Evolutionary conservation across 1,284 basidiomycete species (phyloP), one percentile per base, ranked within the genome.

Genomic region (Phenoliferia sp.): DNA sequence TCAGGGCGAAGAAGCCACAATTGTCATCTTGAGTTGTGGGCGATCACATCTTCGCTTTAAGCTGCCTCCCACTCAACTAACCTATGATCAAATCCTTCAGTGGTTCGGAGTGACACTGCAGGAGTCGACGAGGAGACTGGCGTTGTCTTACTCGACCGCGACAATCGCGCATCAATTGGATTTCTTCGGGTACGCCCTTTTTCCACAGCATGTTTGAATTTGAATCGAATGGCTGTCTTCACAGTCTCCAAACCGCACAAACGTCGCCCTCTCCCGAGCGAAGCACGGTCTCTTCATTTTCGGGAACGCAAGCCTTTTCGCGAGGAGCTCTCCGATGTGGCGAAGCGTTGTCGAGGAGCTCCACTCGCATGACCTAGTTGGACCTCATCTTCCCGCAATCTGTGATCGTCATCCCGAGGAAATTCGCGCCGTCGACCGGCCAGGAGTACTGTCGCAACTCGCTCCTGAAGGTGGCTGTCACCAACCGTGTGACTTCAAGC

Each of bases 201-300:
- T 26, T 31, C 50, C n/a, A 15, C 54, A 15, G 29, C 12, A 28
- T 16, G 29, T 10, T 28, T 31, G 17, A 31, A 31, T 32, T 7
- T 9, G 16, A 12, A 9, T 32, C 12, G 4, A 56, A 28, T 31
- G 29, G 5, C 28, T n/a, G 7, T 4, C 12, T 56, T 10, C 5
- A 52, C 16, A 56, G 54, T 87, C 87, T 63, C 65, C 75, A 70
- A 79, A 79, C 64, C 75, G 80, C 3, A 73, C 70, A 31, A 81
- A 83, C 62, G 88, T 90, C 31, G 88, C 88, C 0, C 75, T 90
- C n/a, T 90, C 88, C 28, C 82, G 88, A 28, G 88, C 89, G 4
- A 83, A 85, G 58, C 83, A 90, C 67, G 89, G 88, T 3, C 79
- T 90, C 17, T 89, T 83, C 72, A 85, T 90, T 39, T 79, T 90